Evolutionary conservation across 305 asterid genomes (phyloP).

Genomic region (Fraxinus latifolia): DNA sequence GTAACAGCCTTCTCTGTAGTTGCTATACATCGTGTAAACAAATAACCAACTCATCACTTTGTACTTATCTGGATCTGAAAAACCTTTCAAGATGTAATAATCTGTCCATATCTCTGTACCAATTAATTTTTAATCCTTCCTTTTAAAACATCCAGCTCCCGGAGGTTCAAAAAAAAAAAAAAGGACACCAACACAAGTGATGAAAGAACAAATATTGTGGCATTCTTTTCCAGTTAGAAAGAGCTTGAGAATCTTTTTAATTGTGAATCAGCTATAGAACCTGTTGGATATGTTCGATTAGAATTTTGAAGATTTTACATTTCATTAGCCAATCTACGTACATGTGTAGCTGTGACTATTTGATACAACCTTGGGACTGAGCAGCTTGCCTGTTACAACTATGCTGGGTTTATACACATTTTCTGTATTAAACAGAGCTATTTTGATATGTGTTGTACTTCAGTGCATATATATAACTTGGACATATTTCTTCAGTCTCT

Average conservation of each 20-base stretch:
- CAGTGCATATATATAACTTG: conserved; percentile 9
- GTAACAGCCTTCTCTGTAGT: neutral
- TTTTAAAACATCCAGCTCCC: neutral
- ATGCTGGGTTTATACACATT: neutral
- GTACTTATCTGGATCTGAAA: neutral
- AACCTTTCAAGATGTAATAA: neutral
- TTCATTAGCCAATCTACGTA: neutral
- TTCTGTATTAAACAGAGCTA: neutral
- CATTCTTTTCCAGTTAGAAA: neutral
- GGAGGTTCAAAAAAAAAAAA: neutral
- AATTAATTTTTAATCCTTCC: neutral
- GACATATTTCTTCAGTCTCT: conserved; percentile 59
- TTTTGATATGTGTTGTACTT: neutral
- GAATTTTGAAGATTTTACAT: neutral
- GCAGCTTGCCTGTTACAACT: neutral
- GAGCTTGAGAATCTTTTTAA: neutral
- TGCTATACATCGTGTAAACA: neutral
- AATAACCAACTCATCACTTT: neutral
- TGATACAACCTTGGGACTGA: neutral
- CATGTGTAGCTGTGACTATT: neutral
- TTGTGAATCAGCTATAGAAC: neutral
- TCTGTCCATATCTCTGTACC: neutral
- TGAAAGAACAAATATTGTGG: neutral
- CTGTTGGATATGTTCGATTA: neutral
- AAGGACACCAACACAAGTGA: neutral